A percentile compares a stretch with the other conserved stretches of the same genome.
Conservation (phyloP, 352 stramenopile genomes). For the Aphanomyces invadans region DNA sequence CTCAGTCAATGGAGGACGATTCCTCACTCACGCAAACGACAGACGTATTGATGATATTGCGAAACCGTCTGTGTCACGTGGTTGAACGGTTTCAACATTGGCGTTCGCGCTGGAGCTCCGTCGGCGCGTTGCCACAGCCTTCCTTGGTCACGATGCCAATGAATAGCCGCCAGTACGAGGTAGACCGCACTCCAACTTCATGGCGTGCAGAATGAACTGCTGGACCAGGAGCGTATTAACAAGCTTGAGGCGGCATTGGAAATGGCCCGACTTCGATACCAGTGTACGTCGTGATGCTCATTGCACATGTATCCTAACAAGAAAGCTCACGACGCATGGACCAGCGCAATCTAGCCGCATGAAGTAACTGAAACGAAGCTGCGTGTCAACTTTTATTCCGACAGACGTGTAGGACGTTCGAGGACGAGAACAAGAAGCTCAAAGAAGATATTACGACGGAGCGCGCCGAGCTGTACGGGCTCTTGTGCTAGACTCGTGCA, state of each 20-base stretch:
- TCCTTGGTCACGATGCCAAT: constrained; percentile 1
- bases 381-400: no score
- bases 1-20: no score
- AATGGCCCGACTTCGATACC: constrained; percentile 21
- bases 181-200: not conserved
- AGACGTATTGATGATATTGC: no score
- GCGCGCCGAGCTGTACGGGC: constrained; percentile 11
- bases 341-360: constrained; percentile 22
- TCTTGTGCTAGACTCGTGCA: not conserved
- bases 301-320: not conserved
- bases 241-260: constrained; percentile 21
- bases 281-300: not conserved
- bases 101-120: no score
- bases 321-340: no score
- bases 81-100: not conserved
- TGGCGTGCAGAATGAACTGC: not conserved
- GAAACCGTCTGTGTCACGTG: no score
- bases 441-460: constrained; percentile 6
- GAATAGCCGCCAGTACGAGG: constrained; percentile 18
- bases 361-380: no score
- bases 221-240: constrained; percentile 12
- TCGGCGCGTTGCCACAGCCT: no score
- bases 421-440: constrained; percentile 20
- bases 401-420: constrained; percentile 7
- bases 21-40: no score